A percentile compares a stretch with the other conserved stretches of the same genome.
Conservation (phyloP, 345 rosid genomes). For the Mangifera indica region DNA sequence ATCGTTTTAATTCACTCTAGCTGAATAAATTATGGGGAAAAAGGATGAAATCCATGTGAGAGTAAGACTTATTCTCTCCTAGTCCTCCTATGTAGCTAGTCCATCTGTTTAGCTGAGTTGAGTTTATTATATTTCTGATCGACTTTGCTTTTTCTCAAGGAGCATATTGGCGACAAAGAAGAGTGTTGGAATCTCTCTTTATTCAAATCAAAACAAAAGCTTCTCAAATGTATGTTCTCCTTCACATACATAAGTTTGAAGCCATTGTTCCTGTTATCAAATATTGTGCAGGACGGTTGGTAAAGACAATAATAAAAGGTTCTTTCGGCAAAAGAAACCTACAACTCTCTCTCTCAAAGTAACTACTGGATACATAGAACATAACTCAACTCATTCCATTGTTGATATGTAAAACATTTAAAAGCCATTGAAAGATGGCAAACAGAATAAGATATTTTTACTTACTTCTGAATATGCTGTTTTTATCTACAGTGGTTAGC, state of each 20-base stretch:
- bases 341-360: not conserved
- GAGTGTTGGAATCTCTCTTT: slow-evolving; percentile 26
- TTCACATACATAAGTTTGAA: slow-evolving; percentile 8
- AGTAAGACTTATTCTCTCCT: no score
- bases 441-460: not conserved
- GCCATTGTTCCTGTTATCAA: slow-evolving; percentile 4
- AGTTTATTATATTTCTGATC: not conserved
- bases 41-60: slow-evolving; percentile 15
- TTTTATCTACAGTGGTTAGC: not conserved
- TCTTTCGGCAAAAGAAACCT: slow-evolving; percentile 25
- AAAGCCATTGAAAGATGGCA: slow-evolving; percentile 14
- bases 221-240: not conserved
- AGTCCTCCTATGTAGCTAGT: not conserved
- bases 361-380: not conserved
- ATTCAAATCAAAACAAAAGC: slow-evolving; percentile 8
- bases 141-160: not conserved
- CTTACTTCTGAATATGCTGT: slow-evolving; percentile 17
- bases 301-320: slow-evolving; percentile 26
- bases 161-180: slow-evolving; percentile 15
- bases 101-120: not conserved
- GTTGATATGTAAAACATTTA: slow-evolving; percentile 17
- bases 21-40: not conserved
- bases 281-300: slow-evolving; percentile 14
- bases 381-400: slow-evolving; percentile 3
- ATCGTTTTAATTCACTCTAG: not conserved